Conservation (phyloP, 2,329 filamentous ascomycete genomes). For the Myrmaecium sp. region DNA sequence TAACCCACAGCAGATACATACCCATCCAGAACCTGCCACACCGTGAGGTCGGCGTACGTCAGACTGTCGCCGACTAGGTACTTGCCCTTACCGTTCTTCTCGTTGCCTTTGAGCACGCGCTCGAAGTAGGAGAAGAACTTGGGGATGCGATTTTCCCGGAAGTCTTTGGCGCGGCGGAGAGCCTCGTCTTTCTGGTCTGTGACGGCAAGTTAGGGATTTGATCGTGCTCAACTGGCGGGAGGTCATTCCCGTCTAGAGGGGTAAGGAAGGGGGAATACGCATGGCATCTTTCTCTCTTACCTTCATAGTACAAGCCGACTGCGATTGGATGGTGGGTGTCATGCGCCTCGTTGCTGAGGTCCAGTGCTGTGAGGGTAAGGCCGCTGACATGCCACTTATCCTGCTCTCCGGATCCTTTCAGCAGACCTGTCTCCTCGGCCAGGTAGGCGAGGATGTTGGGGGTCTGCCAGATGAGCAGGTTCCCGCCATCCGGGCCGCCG, state of each 20-base stretch:
- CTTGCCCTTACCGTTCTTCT: constrained; percentile 37
- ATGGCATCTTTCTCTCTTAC: constrained; percentile 5
- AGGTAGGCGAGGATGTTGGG: constrained; percentile 60
- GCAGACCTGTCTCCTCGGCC: constrained; percentile 40
- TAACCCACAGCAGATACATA: constrained; percentile 3
- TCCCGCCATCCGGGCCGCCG: constrained; percentile 33
- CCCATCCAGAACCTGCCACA: constrained; percentile 48
- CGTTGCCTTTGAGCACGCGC: constrained; percentile 42
- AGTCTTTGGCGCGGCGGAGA: constrained; percentile 39
- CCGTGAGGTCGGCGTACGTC: constrained; percentile 55
- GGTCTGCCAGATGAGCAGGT: constrained; percentile 49
- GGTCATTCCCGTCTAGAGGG: neutral
- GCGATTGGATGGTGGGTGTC: constrained; percentile 61
- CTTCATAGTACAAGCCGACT: constrained; percentile 45
- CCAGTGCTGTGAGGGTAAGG: constrained; percentile 51
- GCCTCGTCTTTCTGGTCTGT: constrained; percentile 59
- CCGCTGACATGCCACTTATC: constrained; percentile 43
- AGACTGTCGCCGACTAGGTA: constrained; percentile 50
- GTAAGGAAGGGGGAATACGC: neutral
- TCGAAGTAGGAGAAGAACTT: constrained; percentile 60
- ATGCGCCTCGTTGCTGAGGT: constrained; percentile 55
- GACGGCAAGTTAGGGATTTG: neutral
- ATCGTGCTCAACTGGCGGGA: neutral
- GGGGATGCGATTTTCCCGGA: constrained; percentile 44
- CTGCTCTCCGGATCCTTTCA: constrained; percentile 32